A percentile compares a stretch with the other conserved stretches of the same genome.
Evolutionary conservation across 768 basidiomycete species (phyloP).

Genomic region (Nidularia sp.): DNA sequence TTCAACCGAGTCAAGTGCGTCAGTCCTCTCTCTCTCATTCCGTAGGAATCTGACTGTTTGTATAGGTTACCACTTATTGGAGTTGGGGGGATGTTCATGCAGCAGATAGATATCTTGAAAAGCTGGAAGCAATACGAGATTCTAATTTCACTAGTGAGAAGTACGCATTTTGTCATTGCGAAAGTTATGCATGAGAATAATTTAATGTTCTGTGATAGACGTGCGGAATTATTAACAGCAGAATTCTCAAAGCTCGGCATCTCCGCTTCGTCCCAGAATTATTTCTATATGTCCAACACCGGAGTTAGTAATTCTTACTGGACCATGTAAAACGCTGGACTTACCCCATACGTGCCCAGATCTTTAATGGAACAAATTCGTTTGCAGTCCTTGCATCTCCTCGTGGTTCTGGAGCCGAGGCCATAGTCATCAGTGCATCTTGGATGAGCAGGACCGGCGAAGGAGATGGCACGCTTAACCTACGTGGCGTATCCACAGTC

Average conservation of each 20-base stretch:
- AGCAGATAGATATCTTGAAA: conserved; percentile 77
- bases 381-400: conserved; percentile 83
- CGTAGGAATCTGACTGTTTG: not conserved
- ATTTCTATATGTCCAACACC: conserved; percentile 48
- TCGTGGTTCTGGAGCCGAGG: conserved; percentile 89
- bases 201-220: conserved; percentile 35
- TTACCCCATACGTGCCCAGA: conserved; percentile 26
- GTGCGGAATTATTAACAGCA: conserved; percentile 52
- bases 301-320: conserved; percentile 39
- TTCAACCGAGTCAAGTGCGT: conserved; percentile 85
- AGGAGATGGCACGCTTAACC: conserved; percentile 59
- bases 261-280: conserved; percentile 62
- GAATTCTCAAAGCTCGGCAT: conserved; percentile 79
- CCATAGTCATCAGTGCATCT: conserved; percentile 87
- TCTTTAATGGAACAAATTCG: conserved; percentile 65
- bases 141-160: conserved; percentile 63
- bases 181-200: not conserved
- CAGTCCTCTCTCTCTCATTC: not conserved
- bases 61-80: conserved; percentile 88
- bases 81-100: conserved; percentile 85
- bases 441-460: conserved; percentile 73
- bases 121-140: conserved; percentile 60
- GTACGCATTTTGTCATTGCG: conserved; percentile 27
- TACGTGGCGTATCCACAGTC: conserved; percentile 84
- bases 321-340: not conserved